Conservation (phyloP, 192 early-diverging fungal genomes). For the Cetraspora pellucida region DNA sequence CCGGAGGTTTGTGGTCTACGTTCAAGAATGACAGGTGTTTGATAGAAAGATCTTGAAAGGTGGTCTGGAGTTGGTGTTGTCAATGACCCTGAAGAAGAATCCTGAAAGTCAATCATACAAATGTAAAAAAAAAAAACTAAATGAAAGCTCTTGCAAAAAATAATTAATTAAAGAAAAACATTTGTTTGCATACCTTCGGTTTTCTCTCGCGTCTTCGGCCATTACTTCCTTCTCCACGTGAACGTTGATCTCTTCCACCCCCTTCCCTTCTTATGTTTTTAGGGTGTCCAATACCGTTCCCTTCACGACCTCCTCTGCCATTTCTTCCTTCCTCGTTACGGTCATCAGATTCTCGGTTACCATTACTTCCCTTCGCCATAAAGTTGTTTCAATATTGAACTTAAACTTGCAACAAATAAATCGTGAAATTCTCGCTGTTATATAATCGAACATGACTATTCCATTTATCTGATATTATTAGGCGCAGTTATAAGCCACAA, state of each 20-base stretch:
- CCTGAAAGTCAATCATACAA: not conserved
- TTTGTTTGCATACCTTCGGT: not conserved
- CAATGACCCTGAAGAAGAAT: conserved; percentile 6
- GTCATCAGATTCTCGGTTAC: conserved; percentile 3
- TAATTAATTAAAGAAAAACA: not conserved
- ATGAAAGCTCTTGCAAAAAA: not conserved
- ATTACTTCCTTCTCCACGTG: conserved; percentile 26
- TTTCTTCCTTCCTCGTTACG: conserved; percentile 16
- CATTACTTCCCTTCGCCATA: conserved; percentile 2
- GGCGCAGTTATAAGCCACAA: too few relatives aligned
- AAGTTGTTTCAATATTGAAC: not conserved
- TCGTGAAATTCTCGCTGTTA: too few relatives aligned
- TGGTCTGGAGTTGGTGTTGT: conserved; percentile 30
- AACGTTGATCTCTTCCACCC: conserved; percentile 7
- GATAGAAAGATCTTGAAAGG: conserved; percentile 30
- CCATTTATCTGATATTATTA: too few relatives aligned
- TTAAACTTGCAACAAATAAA: too few relatives aligned
- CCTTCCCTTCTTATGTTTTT: conserved; percentile 10
- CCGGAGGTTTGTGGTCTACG: not conserved
- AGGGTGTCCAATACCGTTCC: not conserved
- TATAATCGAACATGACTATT: too few relatives aligned
- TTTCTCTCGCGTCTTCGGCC: conserved; percentile 31
- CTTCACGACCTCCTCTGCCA: not conserved
- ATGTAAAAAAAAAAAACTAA: not conserved
- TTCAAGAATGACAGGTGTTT: conserved; percentile 31